These are phyloP conservation scores for Phytophthora palmivora DNA, from an alignment of 352 stramenopile genomes.

Conservation along the genomic window DNA sequence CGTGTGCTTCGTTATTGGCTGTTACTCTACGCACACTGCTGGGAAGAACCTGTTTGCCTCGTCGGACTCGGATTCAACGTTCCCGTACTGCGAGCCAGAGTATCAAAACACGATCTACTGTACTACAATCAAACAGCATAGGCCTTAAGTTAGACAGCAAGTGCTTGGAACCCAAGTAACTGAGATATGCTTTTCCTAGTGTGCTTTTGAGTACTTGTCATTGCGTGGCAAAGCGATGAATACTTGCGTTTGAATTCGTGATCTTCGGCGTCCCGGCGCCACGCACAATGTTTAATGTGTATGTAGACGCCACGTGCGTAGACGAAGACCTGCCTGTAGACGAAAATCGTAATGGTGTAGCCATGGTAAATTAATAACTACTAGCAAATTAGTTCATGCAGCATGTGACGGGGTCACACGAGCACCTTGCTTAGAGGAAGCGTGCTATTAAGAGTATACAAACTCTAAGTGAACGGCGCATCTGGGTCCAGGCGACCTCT, in stretches of 20 bases:
- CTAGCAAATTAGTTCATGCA: no score
- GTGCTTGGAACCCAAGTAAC: no score
- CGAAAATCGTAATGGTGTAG: no score
- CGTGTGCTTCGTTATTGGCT: constrained; percentile 38
- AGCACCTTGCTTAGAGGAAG: no score
- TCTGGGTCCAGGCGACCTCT: no score
- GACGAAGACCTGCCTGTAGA: constrained; percentile 11
- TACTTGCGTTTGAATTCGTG: neutral
- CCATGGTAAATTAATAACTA: no score
- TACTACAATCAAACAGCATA: constrained; percentile 44
- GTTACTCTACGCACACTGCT: constrained; percentile 48
- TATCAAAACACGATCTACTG: constrained; percentile 38
- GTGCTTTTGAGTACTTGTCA: no score
- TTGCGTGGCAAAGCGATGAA: constrained; percentile 1
- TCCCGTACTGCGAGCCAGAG: constrained; percentile 42
- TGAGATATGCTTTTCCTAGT: no score
- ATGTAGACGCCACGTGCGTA: constrained; percentile 3
- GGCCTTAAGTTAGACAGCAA: neutral
- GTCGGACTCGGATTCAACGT: constrained; percentile 18
- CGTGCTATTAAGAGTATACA: no score
- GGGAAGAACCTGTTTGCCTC: constrained; percentile 51
- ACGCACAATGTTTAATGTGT: neutral
- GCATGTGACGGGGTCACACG: no score
- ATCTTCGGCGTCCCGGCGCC: constrained; percentile 16
- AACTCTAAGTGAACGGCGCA: no score